Evolutionary conservation across 2,329 filamentous ascomycete species (phyloP).

Genomic region (Penicillium griseofulvum): DNA sequence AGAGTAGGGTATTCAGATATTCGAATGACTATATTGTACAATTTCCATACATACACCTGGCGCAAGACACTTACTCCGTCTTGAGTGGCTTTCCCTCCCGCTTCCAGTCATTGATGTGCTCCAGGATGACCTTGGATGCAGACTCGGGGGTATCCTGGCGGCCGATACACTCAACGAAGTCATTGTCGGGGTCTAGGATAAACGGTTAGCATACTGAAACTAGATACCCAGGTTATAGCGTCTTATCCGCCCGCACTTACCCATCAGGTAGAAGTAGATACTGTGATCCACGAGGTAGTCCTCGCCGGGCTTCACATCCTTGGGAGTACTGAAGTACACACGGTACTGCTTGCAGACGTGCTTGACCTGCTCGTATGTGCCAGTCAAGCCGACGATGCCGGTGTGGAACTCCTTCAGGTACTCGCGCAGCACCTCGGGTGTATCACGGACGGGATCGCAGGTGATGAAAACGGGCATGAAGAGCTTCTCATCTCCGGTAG

Average conservation of each 20-base stretch:
- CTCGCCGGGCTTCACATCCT: conserved; percentile 83
- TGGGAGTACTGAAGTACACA: conserved; percentile 94
- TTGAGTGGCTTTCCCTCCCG: conserved; percentile 54
- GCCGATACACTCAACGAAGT: conserved; percentile 96
- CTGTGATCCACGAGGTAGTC: conserved; percentile 98
- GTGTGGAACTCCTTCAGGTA: conserved; percentile 92
- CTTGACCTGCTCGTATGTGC: conserved; percentile 91
- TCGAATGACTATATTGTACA: conserved; percentile 22
- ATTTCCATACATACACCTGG: conserved; percentile 19
- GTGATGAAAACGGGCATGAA: conserved; percentile 87
- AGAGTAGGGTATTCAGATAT: conserved; percentile 31
- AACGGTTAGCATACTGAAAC: conserved; percentile 4
- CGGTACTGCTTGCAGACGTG: conserved; percentile 91
- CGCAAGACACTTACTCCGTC: conserved; percentile 28
- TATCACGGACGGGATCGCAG: conserved; percentile 90
- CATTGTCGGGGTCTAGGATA: conserved; percentile 79
- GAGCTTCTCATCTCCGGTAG: conserved; percentile 39
- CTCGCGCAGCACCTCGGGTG: conserved; percentile 74
- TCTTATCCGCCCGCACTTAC: conserved; percentile 44
- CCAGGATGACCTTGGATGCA: conserved; percentile 77
- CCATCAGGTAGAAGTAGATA: conserved; percentile 99
- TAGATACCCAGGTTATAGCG: background rate
- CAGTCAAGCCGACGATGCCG: conserved; percentile 81
- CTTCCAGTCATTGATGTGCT: conserved; percentile 79
- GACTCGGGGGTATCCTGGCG: conserved; percentile 88